phyloP scores from a whole-genome alignment of 139 green algal species.

The Monoraphidium neglectum region DNA sequence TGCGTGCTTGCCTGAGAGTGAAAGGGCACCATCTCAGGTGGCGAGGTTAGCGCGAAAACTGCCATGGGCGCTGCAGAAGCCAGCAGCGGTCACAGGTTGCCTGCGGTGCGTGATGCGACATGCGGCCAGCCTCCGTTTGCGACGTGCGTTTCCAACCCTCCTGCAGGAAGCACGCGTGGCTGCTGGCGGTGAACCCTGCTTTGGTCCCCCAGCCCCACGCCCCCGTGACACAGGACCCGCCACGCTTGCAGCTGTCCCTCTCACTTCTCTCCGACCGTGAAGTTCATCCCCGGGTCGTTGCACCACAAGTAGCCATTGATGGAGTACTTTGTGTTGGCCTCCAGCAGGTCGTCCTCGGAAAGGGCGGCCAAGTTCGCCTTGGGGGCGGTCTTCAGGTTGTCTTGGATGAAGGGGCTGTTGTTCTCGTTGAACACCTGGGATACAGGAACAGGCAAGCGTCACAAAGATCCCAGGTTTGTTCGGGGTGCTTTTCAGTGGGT shows the following conservation, averaged over 20 bases:
- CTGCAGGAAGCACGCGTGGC: no score
- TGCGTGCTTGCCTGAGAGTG: no score
- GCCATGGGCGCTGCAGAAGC: not conserved
- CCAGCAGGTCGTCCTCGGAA: conserved; percentile 28
- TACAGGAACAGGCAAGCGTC: no score
- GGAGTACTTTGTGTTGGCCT: conserved; percentile 60
- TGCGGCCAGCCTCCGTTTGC: no score
- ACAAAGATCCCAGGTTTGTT: no score
- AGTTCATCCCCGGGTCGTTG: conserved; percentile 45
- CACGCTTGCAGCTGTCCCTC: not conserved
- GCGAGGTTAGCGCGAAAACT: not conserved
- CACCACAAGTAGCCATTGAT: conserved; percentile 70
- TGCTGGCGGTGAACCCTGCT: no score
- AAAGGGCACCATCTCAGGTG: no score
- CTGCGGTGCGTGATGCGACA: not conserved
- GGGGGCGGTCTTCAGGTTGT: conserved; percentile 19
- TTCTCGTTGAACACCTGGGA: conserved; percentile 48
- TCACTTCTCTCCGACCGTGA: conserved; percentile 36
- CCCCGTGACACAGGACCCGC: no score
- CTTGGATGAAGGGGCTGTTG: conserved; percentile 35
- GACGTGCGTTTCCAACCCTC: no score
- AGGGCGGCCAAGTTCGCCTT: not conserved
- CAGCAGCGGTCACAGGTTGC: not conserved
- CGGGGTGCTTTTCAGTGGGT: no score
- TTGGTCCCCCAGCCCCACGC: no score